Base-by-base conservation (phyloP, 176 grass and related monocot genomes). In the Oropetium thomaeum region DNA sequence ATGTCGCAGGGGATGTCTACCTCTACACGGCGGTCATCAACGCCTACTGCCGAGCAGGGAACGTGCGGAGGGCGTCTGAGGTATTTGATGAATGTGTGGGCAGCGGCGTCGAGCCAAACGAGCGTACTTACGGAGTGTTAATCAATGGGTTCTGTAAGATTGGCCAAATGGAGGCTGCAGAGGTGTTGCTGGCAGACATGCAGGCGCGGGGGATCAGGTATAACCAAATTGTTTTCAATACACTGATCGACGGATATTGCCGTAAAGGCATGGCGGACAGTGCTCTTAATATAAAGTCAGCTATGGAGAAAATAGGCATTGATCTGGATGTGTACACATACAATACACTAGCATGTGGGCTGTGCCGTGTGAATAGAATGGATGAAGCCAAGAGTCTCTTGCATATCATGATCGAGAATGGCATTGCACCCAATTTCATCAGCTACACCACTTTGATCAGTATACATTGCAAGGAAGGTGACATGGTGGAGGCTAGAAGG, bases 61-160 rank as follows among this genome's bases (percentile, higher is more conserved):
- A 94, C 8, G 81, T 98, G 49, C 82, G 82, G 67, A 92, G 82
- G 74, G 96, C 91, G 0, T 84, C 87, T 0, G 82, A 85, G 51
- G 70, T 94, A 19, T 98, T 98, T 7, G 96, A 95, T 35, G 86
- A 92, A 64, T 94, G 89, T 32, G 62, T 83, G 38, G 79, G 31
- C 83, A 85, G 27, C 15, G 86, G 84, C n/a, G 38, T 93, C 25
- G 79, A 89, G 59, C 91, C 89, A 5, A 92, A 86, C 27, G 79
- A 90, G 26, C 58, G 6, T 3, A 92, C 91, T 0, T 95, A 88
- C 34, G 96, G 89, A 29, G 87, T 79, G 7, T 67, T 92, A 70
- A 88, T 98, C 79, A 92, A 95, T 43, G 96, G 91, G n/a, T 89
- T 98, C 86, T 87, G 84, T 54, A 98, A 98, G 80, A 82, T 90